Evolutionary conservation across 352 stramenopile genomes (phyloP), one percentile per base, ranked within the genome.

Genomic region (Pythium phragmiticola): DNA sequence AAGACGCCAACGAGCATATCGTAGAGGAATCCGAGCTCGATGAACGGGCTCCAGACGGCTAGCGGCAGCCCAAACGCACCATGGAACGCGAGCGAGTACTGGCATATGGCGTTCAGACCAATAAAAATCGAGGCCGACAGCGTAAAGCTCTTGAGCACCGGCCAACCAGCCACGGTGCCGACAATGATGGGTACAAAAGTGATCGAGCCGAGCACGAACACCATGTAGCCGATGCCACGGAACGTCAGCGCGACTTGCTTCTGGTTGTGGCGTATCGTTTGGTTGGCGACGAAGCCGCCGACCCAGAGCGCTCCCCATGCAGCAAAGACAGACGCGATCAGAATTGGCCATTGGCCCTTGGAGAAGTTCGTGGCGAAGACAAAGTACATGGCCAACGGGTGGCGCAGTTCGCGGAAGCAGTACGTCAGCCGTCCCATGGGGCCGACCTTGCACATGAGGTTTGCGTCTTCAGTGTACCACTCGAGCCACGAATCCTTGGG

Each of bases 1-100:
- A 94, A 91, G 26, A 92, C 39, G 1, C 87, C 87, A 9, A 94
- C 79, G 2, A 92, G 68, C 70, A 92, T 87, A 56, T 96, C 87
- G 63, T 94, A 96, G 57, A 96, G 80, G 68, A 94, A 96, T 8
- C 74, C 84, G 41, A 96, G 73, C 64, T 94, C 82, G 47, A 75
- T 73, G 7, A 92, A 76, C 21, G 93, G 73, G 0, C 87, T 84
- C 60, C 77, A 83, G 34, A 82, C 80, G 7, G 83, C 82, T 16
- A 93, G 42, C 0, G 77, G 79, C 17, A 94, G 33, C 11, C 84
- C 69, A 41, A 90, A 84, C 7, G 80, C 50, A 34, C 87, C 84
- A 66, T 95, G 76, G 9, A 94, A 59, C 9, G 94, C 50, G 48
- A 87, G 74, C 41, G 90, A 50, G 52, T 92, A 95, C 65, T 93